These are phyloP conservation scores for Trichoderma sp. DNA, from an alignment of 2,329 filamentous ascomycete species.

Conservation along the genomic window DNA sequence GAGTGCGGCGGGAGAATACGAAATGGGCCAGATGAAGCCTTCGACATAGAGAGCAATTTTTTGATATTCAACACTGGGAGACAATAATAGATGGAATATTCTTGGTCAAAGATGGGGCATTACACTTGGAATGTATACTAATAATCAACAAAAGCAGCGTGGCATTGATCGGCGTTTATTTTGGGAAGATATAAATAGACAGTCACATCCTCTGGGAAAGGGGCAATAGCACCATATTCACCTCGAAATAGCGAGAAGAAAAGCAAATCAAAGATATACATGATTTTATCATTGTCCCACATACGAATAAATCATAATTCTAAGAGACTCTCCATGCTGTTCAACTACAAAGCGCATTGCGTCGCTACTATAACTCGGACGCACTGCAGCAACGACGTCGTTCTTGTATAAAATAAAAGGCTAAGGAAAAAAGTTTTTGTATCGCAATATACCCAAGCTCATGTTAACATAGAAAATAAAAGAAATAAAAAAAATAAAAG, in stretches of 20 bases:
- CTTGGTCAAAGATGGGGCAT: neutral
- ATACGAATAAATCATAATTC: neutral
- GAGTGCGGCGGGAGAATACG: constrained; percentile 58
- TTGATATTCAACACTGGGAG: neutral
- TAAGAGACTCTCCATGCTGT: neutral
- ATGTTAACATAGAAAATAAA: neutral
- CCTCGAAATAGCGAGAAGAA: neutral
- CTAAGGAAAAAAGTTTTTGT: neutral
- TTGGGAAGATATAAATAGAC: constrained; percentile 1
- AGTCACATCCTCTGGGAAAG: neutral
- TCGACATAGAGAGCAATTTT: constrained; percentile 10
- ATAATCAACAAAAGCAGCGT: constrained; percentile 4
- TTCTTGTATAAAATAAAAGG: neutral
- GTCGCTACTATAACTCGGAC: neutral
- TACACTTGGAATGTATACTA: constrained; percentile 12
- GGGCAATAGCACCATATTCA: neutral
- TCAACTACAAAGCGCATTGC: neutral
- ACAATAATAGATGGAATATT: constrained; percentile 1
- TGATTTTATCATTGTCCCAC: neutral
- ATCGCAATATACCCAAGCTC: constrained; percentile 8
- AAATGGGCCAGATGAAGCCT: constrained; percentile 60
- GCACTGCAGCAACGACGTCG: neutral
- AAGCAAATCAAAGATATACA: neutral
- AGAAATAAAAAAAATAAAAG: neutral
- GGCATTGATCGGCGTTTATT: constrained; percentile 24